Evolutionary conservation across 257 asterid genomes (phyloP).

Genomic region (Nicotiana tabacum): DNA sequence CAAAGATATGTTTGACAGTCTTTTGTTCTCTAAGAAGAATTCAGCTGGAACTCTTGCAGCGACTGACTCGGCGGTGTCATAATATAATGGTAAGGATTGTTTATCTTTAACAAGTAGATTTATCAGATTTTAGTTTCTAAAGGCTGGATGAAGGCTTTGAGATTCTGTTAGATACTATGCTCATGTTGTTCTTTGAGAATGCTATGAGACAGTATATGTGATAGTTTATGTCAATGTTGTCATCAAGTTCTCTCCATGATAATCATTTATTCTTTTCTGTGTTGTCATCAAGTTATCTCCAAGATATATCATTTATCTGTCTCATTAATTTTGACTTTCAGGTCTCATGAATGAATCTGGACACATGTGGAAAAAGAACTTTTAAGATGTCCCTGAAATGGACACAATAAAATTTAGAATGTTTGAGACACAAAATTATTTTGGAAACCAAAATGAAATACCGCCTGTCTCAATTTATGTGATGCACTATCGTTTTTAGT

Average conservation of each 20-base stretch:
- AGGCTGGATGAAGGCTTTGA: background rate
- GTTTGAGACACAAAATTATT: background rate
- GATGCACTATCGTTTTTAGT: too few relatives aligned
- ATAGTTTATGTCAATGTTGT: background rate
- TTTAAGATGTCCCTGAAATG: background rate
- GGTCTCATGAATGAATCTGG: background rate
- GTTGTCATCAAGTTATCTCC: background rate
- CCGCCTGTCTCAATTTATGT: too few relatives aligned
- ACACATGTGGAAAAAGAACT: background rate
- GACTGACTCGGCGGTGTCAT: background rate
- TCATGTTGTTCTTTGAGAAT: background rate
- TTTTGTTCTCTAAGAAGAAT: constrained; percentile 1
- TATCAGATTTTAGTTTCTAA: background rate
- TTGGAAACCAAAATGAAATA: background rate
- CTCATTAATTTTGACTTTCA: background rate
- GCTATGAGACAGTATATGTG: background rate
- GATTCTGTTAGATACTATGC: background rate
- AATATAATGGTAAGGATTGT: background rate
- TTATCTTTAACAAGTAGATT: background rate
- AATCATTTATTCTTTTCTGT: background rate
- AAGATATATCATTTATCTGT: background rate
- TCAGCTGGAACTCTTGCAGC: background rate
- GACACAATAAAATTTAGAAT: background rate
- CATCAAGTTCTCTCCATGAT: background rate
- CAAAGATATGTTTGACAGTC: background rate